These are phyloP conservation scores for Glaciozyma antarctica DNA, from an alignment of 768 basidiomycete species.

Conservation along the genomic window DNA sequence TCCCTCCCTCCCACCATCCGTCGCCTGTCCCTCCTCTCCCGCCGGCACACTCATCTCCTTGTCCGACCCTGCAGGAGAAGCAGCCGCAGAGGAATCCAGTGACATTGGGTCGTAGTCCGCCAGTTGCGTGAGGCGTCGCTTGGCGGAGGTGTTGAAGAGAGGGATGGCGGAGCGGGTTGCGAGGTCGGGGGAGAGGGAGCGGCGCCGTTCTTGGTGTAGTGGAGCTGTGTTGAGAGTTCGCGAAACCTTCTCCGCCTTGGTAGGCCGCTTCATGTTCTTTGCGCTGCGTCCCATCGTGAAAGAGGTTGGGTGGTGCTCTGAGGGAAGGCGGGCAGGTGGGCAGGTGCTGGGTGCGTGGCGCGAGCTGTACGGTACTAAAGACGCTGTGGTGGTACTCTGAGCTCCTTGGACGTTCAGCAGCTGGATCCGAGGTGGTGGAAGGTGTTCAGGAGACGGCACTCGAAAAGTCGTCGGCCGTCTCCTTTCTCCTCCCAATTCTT, in stretches of 20 bases:
- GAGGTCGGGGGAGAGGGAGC: slow-evolving; percentile 1
- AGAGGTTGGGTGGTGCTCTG: too few relatives aligned
- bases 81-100: neutral
- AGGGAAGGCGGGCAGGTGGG: too few relatives aligned
- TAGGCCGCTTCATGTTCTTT: neutral
- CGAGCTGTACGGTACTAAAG: too few relatives aligned
- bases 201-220: neutral
- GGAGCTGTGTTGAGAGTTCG: neutral
- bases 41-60: neutral
- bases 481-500: too few relatives aligned
- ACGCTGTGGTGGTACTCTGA: too few relatives aligned
- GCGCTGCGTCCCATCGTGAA: neutral
- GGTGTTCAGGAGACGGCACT: too few relatives aligned
- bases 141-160: slow-evolving; percentile 1
- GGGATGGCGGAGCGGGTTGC: neutral
- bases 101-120: slow-evolving; percentile 1
- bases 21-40: neutral
- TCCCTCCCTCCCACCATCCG: neutral
- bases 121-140: neutral
- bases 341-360: too few relatives aligned
- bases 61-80: neutral
- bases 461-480: too few relatives aligned
- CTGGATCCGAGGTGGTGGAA: too few relatives aligned
- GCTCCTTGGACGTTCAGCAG: too few relatives aligned
- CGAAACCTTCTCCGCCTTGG: neutral